These are phyloP conservation scores for Tetradesmus obliquus DNA, from an alignment of 139 green algal species.

Conservation along the genomic window DNA sequence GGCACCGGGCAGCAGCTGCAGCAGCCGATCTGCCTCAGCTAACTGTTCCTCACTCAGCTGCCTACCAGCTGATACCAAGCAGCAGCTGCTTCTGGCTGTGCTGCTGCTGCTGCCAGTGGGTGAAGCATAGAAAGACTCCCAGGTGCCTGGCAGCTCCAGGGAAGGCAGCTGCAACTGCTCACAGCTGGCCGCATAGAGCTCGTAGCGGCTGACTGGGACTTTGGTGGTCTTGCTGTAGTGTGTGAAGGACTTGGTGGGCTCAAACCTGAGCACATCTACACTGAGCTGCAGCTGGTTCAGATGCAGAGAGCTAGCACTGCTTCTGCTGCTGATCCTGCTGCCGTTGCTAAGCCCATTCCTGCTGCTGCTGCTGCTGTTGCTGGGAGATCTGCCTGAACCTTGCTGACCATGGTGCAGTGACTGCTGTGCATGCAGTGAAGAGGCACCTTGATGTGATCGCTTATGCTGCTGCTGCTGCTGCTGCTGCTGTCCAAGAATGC, in stretches of 20 bases:
- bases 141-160: neutral
- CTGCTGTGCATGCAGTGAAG: no score
- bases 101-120: neutral
- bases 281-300: neutral
- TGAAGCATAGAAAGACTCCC: neutral
- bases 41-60: neutral
- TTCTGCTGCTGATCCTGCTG: neutral
- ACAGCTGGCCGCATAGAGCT: neutral
- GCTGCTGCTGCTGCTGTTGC: neutral
- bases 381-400: no score
- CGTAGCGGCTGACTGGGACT: neutral
- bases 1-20: neutral
- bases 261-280: conserved; percentile 13
- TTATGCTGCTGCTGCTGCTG: no score
- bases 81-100: neutral
- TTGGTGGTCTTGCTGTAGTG: conserved; percentile 15
- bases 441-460: no score
- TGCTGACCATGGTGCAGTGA: no score
- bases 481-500: neutral
- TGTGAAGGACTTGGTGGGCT: neutral
- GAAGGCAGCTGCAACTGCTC: neutral
- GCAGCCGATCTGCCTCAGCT: neutral
- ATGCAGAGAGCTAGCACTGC: neutral
- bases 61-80: neutral
- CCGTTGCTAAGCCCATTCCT: neutral